Conservation (phyloP, 805 yeast genomes). For the Tetrapisispora taiwanensis region DNA sequence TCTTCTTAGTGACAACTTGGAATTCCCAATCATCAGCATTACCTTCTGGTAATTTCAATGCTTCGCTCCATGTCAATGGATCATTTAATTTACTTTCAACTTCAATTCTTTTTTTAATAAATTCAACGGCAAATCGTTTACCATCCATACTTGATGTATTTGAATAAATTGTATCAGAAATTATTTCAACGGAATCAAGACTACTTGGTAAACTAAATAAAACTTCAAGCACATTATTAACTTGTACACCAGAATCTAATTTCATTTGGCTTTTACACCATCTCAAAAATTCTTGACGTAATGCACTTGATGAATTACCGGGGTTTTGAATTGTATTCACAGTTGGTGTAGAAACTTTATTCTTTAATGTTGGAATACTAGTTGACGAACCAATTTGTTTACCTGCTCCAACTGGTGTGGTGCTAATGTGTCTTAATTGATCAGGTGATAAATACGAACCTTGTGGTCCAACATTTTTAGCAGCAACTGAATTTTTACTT, state of each 20-base stretch:
- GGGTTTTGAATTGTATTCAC: conserved; percentile 6
- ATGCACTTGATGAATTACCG: conserved; percentile 30
- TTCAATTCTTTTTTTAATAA: conserved; percentile 61
- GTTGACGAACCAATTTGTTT: conserved; percentile 22
- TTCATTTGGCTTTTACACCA: conserved; percentile 66
- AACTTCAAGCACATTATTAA: conserved; percentile 69
- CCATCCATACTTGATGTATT: conserved; percentile 90
- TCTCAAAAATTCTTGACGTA: conserved; percentile 51
- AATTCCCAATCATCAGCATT: conserved; percentile 49
- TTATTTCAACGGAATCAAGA: conserved; percentile 68
- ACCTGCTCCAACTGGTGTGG: not conserved
- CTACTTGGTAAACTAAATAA: conserved; percentile 72
- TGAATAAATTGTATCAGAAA: conserved; percentile 84
- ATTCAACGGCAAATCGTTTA: conserved; percentile 85
- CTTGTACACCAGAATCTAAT: conserved; percentile 65
- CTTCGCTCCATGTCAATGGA: conserved; percentile 64
- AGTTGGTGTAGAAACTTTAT: conserved; percentile 4
- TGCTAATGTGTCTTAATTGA: conserved; percentile 26
- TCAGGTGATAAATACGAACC: conserved; percentile 26
- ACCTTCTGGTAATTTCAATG: conserved; percentile 38
- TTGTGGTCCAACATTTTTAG: conserved; percentile 7
- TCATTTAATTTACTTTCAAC: conserved; percentile 50
- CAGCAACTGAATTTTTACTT: conserved; percentile 1
- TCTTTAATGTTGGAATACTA: conserved; percentile 21
- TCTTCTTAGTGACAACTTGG: conserved; percentile 57